phyloP scores from a whole-genome alignment of 2,329 filamentous ascomycete species.

The Pseudopyrenochaeta lycopersici region DNA sequence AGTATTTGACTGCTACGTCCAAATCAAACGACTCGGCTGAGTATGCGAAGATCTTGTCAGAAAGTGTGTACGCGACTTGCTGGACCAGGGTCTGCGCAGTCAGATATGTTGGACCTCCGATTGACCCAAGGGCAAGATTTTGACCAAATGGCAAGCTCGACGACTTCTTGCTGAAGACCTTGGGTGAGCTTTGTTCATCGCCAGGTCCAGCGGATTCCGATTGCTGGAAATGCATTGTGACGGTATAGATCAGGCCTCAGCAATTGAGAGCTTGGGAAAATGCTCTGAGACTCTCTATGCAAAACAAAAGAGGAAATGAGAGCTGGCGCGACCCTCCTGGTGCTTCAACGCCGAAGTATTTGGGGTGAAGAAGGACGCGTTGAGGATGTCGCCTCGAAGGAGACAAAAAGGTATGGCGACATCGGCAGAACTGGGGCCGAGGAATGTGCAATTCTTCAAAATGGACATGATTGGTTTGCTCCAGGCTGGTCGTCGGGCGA shows the following conservation, averaged over 20 bases:
- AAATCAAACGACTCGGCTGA: conserved; percentile 93
- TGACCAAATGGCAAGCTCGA: conserved; percentile 63
- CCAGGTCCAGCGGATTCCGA: conserved; percentile 48
- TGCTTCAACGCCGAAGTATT: conserved; percentile 25
- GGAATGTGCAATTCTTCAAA: conserved; percentile 28
- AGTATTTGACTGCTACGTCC: conserved; percentile 81
- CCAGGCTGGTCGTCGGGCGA: conserved; percentile 30
- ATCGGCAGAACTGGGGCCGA: conserved; percentile 40
- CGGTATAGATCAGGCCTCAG: conserved; percentile 18
- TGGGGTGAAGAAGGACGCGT: conserved; percentile 17
- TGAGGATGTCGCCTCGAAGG: conserved; percentile 16
- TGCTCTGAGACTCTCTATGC: conserved; percentile 16
- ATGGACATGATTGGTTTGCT: conserved; percentile 40
- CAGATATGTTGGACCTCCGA: conserved; percentile 89
- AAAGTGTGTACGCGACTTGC: conserved; percentile 93
- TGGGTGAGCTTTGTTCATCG: conserved; percentile 39
- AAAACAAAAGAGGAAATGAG: conserved; percentile 13
- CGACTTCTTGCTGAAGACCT: conserved; percentile 54
- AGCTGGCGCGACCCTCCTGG: conserved; percentile 14
- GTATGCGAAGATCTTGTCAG: conserved; percentile 97
- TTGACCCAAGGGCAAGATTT: conserved; percentile 62
- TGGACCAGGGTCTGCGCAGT: conserved; percentile 94
- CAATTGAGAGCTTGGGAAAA: conserved; percentile 10
- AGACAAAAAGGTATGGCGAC: conserved; percentile 32
- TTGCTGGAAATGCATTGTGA: conserved; percentile 50